Base-by-base conservation (phyloP, 345 rosid species). In the Stellera chamaejasme region DNA sequence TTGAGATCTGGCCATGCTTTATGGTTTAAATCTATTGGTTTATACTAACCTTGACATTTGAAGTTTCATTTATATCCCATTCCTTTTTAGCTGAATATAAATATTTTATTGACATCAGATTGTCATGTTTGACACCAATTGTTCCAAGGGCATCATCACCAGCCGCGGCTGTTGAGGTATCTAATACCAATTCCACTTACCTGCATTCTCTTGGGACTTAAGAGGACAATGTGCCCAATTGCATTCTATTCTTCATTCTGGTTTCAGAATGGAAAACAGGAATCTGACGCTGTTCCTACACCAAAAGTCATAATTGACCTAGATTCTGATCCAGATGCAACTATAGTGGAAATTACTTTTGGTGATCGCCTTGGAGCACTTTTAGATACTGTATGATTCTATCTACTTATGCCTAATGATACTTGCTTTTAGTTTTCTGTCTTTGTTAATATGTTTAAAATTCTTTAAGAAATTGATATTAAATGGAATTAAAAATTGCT, bases 361-460 rank as follows among this genome's bases (percentile, higher is more conserved):
- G 99, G 99, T 4, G 87, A 93, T 72, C 99, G 99, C 73, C 99
- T 93, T 54, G 99, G 99, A 45, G 97, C 97, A 67, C 81, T 93
- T 43, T 69, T 93, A 56, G 99, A 93, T 74, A 93, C 99, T 0
- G 99, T 93, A 81, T 46, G 63, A 41, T 27, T 16, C 45, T 15
- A 11, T 43, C 27, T 52, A 43, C 50, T 54, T 16, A 19, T 48
- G 36, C 15, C 54, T 47, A 54, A 48, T 13, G 48, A 50, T 9
- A 41, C 58, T 55, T 51, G 23, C 23, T 19, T 19, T 19, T 19
- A 19, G 43, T 36, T 5, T 16, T 45, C 47, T 66, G 57, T 14
- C 11, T 47, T 15, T 52, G 44, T 7, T 11, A 41, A 32, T 32
- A 1, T 32, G 39, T 32, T 32, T 32, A 5, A 32, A 32, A 8